Base-by-base conservation (phyloP, 2,329 filamentous ascomycete species). In the Trichoderma polysporum region DNA sequence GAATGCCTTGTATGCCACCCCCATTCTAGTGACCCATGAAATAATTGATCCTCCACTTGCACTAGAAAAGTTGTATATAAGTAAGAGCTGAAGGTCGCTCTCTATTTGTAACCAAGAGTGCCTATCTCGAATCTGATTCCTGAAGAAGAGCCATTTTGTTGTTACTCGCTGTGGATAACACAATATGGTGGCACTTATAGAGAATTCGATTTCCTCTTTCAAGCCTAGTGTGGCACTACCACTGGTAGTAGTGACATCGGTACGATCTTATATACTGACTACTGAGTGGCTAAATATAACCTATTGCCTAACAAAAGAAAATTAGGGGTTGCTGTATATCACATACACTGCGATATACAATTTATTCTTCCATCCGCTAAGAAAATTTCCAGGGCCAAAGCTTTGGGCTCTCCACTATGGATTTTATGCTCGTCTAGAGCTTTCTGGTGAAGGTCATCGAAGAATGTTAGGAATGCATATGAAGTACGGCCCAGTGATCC, bases 351-450 rank as follows among this genome's bases (percentile, higher is more conserved):
- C 12, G 6, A 15, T 67, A 22, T 68, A 66, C 19, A 66, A 66
- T 25, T n/a, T 62, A 3, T 62, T 67, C 45, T 68, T 68, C n/a
- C 66, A 68, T 5, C 66, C 66, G 31, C 54, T 68, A 2, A 58
- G 35, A 13, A 58, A 66, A 0, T 68, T 45, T 15, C 66, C 66
- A 0, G 66, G 66, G 2, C 66, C 66, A 5, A 59, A 47, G 17
- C 47, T 66, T n/a, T 68, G 61, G 61, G 61, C 53, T 10, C 15
- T 60, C 10, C 54, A 54, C 5, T 39, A 56, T 35, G 27, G 50
- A 1, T 50, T 56, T 17, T 56, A 53, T 8, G 54, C 35, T 22
- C 37, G 58, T 7, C n/a, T 31, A 1, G 41, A 49, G 10, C 17
- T 68, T 3, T 54, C 35, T 13, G 66, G 66, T 15, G 19, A 54